phyloP scores from a whole-genome alignment of 345 rosid species.

The Capsella bursapastoris region DNA sequence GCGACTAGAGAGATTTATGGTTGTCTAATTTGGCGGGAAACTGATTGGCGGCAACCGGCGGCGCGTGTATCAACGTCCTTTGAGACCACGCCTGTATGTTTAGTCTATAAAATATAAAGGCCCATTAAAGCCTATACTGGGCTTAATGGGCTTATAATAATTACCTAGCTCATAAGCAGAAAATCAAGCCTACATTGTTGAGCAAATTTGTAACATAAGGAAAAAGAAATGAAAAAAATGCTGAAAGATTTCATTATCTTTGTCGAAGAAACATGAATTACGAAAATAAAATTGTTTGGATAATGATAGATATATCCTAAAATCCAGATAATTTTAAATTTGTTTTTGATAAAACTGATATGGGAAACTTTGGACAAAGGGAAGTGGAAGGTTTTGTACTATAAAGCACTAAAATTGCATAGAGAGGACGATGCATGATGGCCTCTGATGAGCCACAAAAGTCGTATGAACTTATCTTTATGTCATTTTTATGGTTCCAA shows the following conservation, averaged over 20 bases:
- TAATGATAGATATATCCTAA: slow-evolving; percentile 6
- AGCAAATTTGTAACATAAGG: neutral
- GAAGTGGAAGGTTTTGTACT: slow-evolving; percentile 44
- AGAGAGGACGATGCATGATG: slow-evolving; percentile 40
- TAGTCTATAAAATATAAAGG: slow-evolving; percentile 21
- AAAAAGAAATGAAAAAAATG: neutral
- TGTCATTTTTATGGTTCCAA: slow-evolving; percentile 47
- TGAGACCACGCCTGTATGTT: slow-evolving; percentile 13
- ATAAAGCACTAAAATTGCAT: slow-evolving; percentile 39
- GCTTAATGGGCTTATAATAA: slow-evolving; percentile 25
- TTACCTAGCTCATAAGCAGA: neutral
- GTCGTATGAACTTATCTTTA: slow-evolving; percentile 46
- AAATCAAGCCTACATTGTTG: neutral
- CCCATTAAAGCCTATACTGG: slow-evolving; percentile 20
- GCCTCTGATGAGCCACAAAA: slow-evolving; percentile 45
- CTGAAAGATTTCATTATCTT: neutral
- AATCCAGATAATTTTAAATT: neutral
- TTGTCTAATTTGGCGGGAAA: slow-evolving; percentile 66
- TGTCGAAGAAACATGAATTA: slow-evolving; percentile 7
- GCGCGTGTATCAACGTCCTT: slow-evolving; percentile 33
- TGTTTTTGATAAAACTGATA: neutral
- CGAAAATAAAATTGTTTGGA: neutral
- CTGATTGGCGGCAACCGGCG: slow-evolving; percentile 44
- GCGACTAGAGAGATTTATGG: neutral
- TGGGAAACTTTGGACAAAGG: slow-evolving; percentile 40